Evolutionary conservation across 2,329 filamentous ascomycete genomes (phyloP).

Genomic region (Colletotrichum chlorophyti): DNA sequence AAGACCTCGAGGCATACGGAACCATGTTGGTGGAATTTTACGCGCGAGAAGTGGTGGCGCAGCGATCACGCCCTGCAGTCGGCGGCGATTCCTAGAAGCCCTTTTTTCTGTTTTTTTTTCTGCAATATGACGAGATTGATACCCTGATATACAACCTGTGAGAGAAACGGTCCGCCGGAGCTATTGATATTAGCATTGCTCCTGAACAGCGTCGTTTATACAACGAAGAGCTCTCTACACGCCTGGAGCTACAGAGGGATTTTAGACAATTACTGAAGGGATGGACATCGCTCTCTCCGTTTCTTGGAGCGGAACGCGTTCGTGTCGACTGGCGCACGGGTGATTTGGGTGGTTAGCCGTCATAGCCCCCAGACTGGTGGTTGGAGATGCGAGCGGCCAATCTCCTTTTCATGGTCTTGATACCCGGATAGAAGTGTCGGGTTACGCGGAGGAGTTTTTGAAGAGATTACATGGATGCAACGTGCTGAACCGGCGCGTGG

Average conservation of each 20-base stretch:
- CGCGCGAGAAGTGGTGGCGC: slow-evolving; percentile 80
- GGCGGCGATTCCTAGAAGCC: slow-evolving; percentile 15
- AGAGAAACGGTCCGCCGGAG: slow-evolving; percentile 2
- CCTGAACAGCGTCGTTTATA: neutral
- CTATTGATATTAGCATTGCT: neutral
- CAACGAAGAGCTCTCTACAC: neutral
- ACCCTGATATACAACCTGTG: slow-evolving; percentile 24
- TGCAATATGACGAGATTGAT: slow-evolving; percentile 27
- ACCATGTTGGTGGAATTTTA: slow-evolving; percentile 99
- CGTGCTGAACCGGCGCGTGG: neutral
- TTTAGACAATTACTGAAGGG: neutral
- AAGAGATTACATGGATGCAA: neutral
- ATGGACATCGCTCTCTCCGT: neutral
- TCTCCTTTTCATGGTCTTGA: slow-evolving; percentile 19
- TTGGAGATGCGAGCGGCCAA: too few relatives aligned
- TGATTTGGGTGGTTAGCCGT: neutral
- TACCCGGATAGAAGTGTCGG: slow-evolving; percentile 27
- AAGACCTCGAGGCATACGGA: slow-evolving; percentile 95
- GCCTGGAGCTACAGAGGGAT: neutral
- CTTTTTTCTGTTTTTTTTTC: slow-evolving; percentile 3
- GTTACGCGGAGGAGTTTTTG: slow-evolving; percentile 5
- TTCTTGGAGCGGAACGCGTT: neutral
- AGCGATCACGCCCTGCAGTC: slow-evolving; percentile 29
- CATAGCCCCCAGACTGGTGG: neutral
- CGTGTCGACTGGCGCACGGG: neutral